Conservation (phyloP, 2,329 filamentous ascomycete species). For the Alternaria arbusti region DNA sequence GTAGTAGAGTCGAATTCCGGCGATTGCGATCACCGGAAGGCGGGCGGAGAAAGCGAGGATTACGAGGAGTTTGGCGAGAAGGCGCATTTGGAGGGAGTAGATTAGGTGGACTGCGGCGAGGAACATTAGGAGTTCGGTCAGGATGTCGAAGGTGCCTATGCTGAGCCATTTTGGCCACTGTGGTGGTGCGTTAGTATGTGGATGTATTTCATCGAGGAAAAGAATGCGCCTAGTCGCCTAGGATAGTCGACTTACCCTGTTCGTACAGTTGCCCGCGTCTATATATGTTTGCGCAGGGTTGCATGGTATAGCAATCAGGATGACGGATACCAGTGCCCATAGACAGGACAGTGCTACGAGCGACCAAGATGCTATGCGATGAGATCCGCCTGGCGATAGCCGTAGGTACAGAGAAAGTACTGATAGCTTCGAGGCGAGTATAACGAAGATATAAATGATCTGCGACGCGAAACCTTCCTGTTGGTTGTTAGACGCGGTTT, state of each 20-base stretch:
- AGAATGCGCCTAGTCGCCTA: not conserved
- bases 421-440: constrained; percentile 38
- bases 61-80: constrained; percentile 33
- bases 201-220: not conserved
- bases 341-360: constrained; percentile 24
- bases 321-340: constrained; percentile 33
- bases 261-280: constrained; percentile 19
- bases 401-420: constrained; percentile 39
- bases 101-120: constrained; percentile 34
- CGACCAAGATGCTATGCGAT: constrained; percentile 27
- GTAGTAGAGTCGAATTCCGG: constrained; percentile 35
- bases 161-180: constrained; percentile 40
- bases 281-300: constrained; percentile 28
- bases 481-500: constrained; percentile 17
- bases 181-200: not conserved
- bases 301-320: constrained; percentile 36
- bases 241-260: constrained; percentile 24
- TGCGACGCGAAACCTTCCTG: constrained; percentile 41
- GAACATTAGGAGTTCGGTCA: constrained; percentile 37
- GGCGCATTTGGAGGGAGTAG: constrained; percentile 36
- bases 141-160: constrained; percentile 36
- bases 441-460: constrained; percentile 37
- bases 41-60: constrained; percentile 39
- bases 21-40: constrained; percentile 35
- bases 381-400: constrained; percentile 28